Conservation (phyloP, 345 rosid species). For the Theobroma cacao region DNA sequence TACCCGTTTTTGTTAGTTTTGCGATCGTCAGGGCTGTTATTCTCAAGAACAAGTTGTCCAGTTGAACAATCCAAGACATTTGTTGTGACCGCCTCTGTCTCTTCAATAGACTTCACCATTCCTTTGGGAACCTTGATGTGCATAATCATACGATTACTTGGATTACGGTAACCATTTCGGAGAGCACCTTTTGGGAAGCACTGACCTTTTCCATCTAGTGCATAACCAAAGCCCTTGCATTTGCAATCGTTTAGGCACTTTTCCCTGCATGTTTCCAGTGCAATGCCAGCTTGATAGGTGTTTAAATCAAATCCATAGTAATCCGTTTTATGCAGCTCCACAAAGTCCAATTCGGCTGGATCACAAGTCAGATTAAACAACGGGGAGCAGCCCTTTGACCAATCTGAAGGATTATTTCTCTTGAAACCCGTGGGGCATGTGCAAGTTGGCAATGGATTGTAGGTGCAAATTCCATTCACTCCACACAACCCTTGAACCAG, state of each 20-base stretch:
- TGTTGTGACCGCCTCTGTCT: too few relatives aligned
- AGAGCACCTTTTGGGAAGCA: constrained; percentile 21
- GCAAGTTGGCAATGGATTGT: constrained; percentile 21
- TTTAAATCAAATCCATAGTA: constrained; percentile 23
- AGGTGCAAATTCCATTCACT: constrained; percentile 17
- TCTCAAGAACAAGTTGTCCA: neutral
- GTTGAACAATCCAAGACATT: constrained; percentile 13
- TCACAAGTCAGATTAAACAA: constrained; percentile 19
- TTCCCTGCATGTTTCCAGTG: constrained; percentile 11
- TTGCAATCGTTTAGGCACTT: constrained; percentile 21
- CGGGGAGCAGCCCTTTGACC: constrained; percentile 27
- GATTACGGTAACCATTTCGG: constrained; percentile 11
- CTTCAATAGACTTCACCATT: neutral
- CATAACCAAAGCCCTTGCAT: constrained; percentile 26
- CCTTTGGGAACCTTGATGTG: constrained; percentile 19
- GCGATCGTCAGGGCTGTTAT: neutral
- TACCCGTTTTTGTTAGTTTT: constrained; percentile 7
- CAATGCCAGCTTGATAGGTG: neutral
- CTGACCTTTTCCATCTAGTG: constrained; percentile 17
- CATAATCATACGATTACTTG: constrained; percentile 1
- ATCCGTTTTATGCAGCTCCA: constrained; percentile 12
- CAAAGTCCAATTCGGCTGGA: constrained; percentile 12
- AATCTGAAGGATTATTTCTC: constrained; percentile 18
- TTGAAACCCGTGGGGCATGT: constrained; percentile 24
- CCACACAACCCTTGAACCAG: constrained; percentile 29